Evolutionary conservation across 768 basidiomycete species (phyloP).

Genomic region (Lactarius psammicola): DNA sequence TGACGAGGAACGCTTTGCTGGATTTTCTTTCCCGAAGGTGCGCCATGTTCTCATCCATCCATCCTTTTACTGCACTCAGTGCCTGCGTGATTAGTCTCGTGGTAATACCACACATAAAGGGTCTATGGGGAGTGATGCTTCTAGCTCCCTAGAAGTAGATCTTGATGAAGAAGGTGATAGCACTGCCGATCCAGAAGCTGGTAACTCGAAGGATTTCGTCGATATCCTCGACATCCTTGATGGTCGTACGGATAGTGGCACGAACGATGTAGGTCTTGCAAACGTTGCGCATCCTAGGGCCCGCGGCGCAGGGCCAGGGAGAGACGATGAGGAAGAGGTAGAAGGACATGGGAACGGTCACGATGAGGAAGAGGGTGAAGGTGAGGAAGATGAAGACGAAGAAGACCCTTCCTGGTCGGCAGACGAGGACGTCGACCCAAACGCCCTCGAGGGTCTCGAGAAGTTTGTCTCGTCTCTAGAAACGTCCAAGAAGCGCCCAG

Average conservation of each 20-base stretch:
- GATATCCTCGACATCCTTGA: slow-evolving; percentile 34
- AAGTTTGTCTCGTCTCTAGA: slow-evolving; percentile 70
- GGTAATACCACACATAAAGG: background rate
- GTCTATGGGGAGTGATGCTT: background rate
- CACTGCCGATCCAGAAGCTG: slow-evolving; percentile 39
- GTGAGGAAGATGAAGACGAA: slow-evolving; percentile 46
- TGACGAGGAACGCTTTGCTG: slow-evolving; percentile 75
- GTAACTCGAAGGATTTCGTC: slow-evolving; percentile 31
- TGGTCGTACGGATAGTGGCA: slow-evolving; percentile 27
- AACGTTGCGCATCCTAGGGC: background rate
- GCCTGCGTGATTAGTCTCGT: slow-evolving; percentile 7
- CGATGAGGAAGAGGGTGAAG: slow-evolving; percentile 39
- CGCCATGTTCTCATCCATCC: slow-evolving; percentile 7
- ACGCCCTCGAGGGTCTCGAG: slow-evolving; percentile 67
- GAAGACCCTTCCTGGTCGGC: slow-evolving; percentile 42
- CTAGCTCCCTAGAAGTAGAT: slow-evolving; percentile 30
- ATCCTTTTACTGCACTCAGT: slow-evolving; percentile 9
- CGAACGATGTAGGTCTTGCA: slow-evolving; percentile 29
- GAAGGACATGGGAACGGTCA: slow-evolving; percentile 35
- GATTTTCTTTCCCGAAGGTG: slow-evolving; percentile 48
- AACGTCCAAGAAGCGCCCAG: slow-evolving; percentile 67
- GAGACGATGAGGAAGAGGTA: background rate
- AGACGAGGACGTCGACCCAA: slow-evolving; percentile 53
- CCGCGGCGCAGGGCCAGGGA: slow-evolving; percentile 24
- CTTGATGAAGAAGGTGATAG: slow-evolving; percentile 40